Evolutionary conservation across 139 green algal species (phyloP).

Genomic region (Micromonas pusilla): DNA sequence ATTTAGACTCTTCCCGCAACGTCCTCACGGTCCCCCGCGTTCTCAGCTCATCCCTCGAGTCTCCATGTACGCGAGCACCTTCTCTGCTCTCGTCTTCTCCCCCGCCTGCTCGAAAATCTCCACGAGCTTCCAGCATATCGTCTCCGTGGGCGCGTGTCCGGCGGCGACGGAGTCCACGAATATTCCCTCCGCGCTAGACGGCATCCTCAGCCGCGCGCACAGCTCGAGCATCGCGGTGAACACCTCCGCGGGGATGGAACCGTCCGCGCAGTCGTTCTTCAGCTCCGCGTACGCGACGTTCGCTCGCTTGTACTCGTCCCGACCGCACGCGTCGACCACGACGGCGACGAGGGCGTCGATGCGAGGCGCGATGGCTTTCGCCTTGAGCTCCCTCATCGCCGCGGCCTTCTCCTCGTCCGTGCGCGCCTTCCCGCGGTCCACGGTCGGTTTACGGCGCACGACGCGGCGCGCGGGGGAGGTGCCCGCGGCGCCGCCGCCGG

Average conservation of each 20-base stretch:
- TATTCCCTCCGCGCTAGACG: neutral
- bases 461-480: no score
- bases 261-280: neutral
- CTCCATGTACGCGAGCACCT: neutral
- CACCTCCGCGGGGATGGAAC: neutral
- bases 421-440: neutral
- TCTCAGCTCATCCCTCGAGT: neutral
- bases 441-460: no score
- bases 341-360: neutral
- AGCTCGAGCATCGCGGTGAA: neutral
- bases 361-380: neutral
- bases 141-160: neutral
- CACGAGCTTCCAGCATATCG: neutral
- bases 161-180: neutral
- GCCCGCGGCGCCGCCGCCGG: no score
- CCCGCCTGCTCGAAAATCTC: neutral
- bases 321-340: neutral
- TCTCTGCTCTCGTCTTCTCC: neutral
- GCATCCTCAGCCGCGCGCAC: neutral
- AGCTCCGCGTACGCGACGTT: neutral
- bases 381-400: neutral
- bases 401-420: neutral
- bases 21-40: no score
- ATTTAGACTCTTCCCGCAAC: no score
- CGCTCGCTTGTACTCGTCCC: neutral